Evolutionary conservation across 2,329 filamentous ascomycete genomes (phyloP).

Genomic region (Fonsecaea erecta): DNA sequence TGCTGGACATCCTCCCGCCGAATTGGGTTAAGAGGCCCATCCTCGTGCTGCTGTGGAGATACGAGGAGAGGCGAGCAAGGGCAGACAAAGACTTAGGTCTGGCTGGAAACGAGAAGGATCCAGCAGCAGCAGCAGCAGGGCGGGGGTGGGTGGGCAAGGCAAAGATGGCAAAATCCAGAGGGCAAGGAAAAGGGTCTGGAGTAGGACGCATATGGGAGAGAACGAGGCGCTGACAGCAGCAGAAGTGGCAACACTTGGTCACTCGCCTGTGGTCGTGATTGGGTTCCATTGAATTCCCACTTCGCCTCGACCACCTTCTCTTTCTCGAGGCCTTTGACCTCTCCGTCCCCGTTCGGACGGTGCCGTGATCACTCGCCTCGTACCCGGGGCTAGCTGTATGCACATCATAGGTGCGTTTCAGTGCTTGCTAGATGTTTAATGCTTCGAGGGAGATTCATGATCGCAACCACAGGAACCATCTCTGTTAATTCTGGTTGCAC

Average conservation of each 20-base stretch:
- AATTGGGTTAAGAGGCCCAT: constrained; percentile 10
- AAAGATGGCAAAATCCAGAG: constrained; percentile 11
- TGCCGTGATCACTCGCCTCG: constrained; percentile 14
- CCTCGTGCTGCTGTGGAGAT: constrained; percentile 22
- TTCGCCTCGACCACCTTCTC: neutral
- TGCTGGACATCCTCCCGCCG: constrained; percentile 7
- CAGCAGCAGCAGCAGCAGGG: constrained; percentile 7
- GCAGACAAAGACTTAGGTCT: constrained; percentile 17
- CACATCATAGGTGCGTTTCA: constrained; percentile 23
- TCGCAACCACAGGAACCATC: neutral
- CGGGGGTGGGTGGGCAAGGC: constrained; percentile 11
- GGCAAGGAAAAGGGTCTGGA: constrained; percentile 11
- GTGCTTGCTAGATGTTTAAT: neutral
- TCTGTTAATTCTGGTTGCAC: neutral
- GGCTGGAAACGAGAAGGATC: constrained; percentile 12
- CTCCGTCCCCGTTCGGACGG: constrained; percentile 19
- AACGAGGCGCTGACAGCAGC: constrained; percentile 20
- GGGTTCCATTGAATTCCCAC: constrained; percentile 4
- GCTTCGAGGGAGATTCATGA: neutral
- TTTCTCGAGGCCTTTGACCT: constrained; percentile 5
- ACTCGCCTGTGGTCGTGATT: constrained; percentile 12
- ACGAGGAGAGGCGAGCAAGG: constrained; percentile 22
- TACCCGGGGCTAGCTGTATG: constrained; percentile 14
- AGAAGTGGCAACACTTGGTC: constrained; percentile 25
- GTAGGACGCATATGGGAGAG: constrained; percentile 17